phyloP scores from a whole-genome alignment of 129 eudicot species.

The Centella asiatica region DNA sequence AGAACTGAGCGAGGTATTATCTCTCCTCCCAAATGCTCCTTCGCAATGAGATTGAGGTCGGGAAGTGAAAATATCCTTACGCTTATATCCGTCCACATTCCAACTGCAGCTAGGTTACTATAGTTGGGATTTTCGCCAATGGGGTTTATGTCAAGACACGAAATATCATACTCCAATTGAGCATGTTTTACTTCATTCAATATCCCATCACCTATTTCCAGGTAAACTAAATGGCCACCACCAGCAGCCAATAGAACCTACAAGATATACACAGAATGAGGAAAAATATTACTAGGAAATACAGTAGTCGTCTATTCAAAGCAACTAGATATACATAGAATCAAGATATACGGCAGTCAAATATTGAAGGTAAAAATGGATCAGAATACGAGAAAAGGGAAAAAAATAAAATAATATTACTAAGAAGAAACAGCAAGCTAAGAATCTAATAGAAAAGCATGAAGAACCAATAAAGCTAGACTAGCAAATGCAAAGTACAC shows the following conservation, averaged over 20 bases:
- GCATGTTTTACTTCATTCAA: slow-evolving; percentile 61
- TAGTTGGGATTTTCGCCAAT: slow-evolving; percentile 76
- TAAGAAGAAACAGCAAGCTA: no score
- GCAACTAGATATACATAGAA: no score
- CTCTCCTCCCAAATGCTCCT: slow-evolving; percentile 93
- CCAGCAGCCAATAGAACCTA: slow-evolving; percentile 93
- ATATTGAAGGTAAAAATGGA: slow-evolving; percentile 2
- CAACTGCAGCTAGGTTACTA: slow-evolving; percentile 90
- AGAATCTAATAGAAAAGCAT: no score
- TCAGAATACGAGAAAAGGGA: no score
- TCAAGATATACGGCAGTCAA: no score
- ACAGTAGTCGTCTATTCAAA: no score
- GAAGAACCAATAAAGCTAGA: no score
- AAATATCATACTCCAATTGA: slow-evolving; percentile 72
- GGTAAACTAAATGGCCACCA: slow-evolving; percentile 87
- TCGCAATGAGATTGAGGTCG: slow-evolving; percentile 64
- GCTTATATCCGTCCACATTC: slow-evolving; percentile 98
- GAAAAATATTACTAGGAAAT: background rate
- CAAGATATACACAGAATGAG: background rate
- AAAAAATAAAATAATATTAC: no score
- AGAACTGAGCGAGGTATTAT: slow-evolving; percentile 97
- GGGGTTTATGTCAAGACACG: slow-evolving; percentile 93
- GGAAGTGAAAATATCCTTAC: slow-evolving; percentile 86
- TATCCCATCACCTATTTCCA: slow-evolving; percentile 85
- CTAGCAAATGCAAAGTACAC: background rate